Base-by-base conservation (phyloP, 1,284 basidiomycete species). In the Sphaerobolus stellatus region DNA sequence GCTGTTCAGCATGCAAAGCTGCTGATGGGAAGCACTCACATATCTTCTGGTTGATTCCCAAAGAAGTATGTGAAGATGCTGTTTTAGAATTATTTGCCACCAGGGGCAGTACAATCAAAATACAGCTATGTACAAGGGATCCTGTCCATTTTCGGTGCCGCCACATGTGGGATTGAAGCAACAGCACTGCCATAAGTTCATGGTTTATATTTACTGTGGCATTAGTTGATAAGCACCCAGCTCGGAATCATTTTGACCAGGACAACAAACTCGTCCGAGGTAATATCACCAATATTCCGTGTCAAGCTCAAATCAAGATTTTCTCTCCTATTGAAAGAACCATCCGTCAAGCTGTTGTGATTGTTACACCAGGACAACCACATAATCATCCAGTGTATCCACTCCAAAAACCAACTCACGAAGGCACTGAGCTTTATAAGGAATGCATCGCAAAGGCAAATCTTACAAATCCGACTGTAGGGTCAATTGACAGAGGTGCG, bases 311-410 rank as follows among this genome's bases (percentile, higher is more conserved):
- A n/a, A 43, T 43, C n/a, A 43, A 20, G 18, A 43, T 43, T 43
- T 43, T 43, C 7, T 20, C 40, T 8, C 40, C 40, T 9, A 18
- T 43, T 18, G 40, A 43, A 20, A n/a, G 25, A 18, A 8, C 40
- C n/a, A 43, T 43, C 6, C 40, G 40, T 6, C 18, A 43, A 18
- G 40, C 40, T 18, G 40, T 43, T 8, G 40, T 43, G 25, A n/a
- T n/a, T n/a, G n/a, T 43, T 43, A n/a, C 40, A 20, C n/a, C n/a
- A n/a, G n/a, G n/a, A n/a, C n/a, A 18, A 6, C 40, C 40, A 9
- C 40, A 43, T 18, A 43, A 43, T 18, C 40, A 43, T 24, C 40
- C 40, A 43, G n/a, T n/a, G n/a, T n/a, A n/a, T n/a, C n/a, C n/a
- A n/a, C n/a, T n/a, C n/a, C n/a, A n/a, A n/a, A n/a, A n/a, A n/a